Conservation (phyloP, 495 filamentous ascomycete species). For the Aspergillus ostianus region DNA sequence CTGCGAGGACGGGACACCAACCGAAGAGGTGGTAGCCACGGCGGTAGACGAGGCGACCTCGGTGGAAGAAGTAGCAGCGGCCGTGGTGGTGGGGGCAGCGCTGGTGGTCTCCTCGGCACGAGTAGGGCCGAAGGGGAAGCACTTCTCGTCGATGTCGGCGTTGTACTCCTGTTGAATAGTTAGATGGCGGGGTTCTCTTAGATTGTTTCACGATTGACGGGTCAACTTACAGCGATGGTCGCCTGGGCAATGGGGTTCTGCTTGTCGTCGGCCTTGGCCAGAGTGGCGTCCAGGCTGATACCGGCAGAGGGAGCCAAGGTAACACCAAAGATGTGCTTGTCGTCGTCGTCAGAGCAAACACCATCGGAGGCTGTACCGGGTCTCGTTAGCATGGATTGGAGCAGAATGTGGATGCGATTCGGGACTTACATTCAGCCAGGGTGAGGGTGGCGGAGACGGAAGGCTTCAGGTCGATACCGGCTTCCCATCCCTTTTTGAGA, state of each 20-base stretch:
- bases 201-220: neutral
- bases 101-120: neutral
- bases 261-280: constrained; percentile 11
- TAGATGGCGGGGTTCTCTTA: no score
- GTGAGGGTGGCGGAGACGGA: constrained; percentile 26
- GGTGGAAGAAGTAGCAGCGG: no score
- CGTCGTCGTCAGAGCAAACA: constrained; percentile 11
- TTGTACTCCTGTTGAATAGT: neutral
- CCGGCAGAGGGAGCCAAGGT: constrained; percentile 18
- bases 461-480: constrained; percentile 34
- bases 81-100: neutral
- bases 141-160: neutral
- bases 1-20: neutral
- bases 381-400: constrained; percentile 5
- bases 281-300: constrained; percentile 16
- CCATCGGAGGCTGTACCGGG: constrained; percentile 14
- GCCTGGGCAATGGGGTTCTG: constrained; percentile 14
- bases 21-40: neutral
- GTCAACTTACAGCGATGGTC: constrained; percentile 19
- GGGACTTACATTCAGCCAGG: constrained; percentile 25
- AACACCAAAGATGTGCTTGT: constrained; percentile 17
- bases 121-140: neutral
- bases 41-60: neutral
- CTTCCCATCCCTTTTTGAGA: constrained; percentile 34
- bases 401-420: neutral